Evolutionary conservation across 176 grass and related monocot species (phyloP), one percentile per base, ranked within the genome.

Genomic region (Oryza glaberrima): DNA sequence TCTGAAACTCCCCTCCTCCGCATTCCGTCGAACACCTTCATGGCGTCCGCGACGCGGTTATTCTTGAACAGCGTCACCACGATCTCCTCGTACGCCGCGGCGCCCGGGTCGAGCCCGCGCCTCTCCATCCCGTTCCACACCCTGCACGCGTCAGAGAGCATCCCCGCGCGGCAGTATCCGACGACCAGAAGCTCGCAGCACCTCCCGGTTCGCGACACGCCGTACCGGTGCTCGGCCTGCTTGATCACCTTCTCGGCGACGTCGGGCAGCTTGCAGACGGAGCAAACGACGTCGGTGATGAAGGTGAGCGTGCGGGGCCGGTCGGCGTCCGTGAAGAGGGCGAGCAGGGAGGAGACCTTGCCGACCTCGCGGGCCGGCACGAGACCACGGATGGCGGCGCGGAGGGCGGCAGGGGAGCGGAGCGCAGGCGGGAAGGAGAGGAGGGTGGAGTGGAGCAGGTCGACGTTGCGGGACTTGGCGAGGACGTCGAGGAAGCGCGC

Each of bases 51-150:
- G 35, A 87, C 70, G 19, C 88, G 90, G 75, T 94, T 92, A 68
- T 92, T 90, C 88, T 94, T 97, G 73, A 97, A 92, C 77, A 97
- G 51, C 6, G 88, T 94, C 41, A 83, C 80, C 44, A 94, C 77
- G 67, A 97, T 89, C 90, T 92, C 90, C 81, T 82, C 78, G 69
- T 94, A 94, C 4, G 88, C 84, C 20, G 74, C 75, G 0, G 79
- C 70, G 41, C 78, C 86, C 2, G 90, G 92, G 75, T 97, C 88
- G 58, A 94, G 46, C 66, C 77, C 75, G 70, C 77, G 66, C 30
- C 14, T 83, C 47, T 67, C 83, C 92, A 91, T 91, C 23, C 80
- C 77, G 75, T 94, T 94, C 95, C 92, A 97, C 46, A 97, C 74
- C 78, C 79, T 92, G 84, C 86, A 87, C 12, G 92, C 90, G 19